phyloP scores from a whole-genome alignment of 176 grass and related monocot species.

The Oryza meridionalis region DNA sequence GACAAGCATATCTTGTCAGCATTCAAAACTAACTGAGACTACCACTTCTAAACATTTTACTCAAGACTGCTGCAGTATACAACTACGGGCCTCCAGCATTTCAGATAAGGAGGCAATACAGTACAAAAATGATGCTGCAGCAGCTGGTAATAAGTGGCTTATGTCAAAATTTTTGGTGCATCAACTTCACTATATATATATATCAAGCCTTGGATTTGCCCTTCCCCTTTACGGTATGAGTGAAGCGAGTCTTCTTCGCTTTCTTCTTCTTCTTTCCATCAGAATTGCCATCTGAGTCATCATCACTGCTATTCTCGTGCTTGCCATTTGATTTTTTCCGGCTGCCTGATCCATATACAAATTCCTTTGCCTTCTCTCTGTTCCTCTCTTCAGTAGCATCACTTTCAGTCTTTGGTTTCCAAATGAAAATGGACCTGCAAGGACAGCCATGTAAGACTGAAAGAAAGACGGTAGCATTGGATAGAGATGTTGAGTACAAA shows the following conservation, averaged over 20 bases:
- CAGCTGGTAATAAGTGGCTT: background rate
- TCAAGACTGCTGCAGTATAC: background rate
- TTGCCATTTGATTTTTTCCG: constrained; percentile 66
- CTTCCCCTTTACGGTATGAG: constrained; percentile 52
- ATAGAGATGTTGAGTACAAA: constrained; percentile 1
- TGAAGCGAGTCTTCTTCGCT: constrained; percentile 57
- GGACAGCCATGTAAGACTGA: background rate
- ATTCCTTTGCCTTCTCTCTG: constrained; percentile 66
- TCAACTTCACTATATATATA: background rate
- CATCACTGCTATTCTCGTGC: constrained; percentile 57
- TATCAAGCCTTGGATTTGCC: constrained; percentile 55
- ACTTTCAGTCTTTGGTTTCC: constrained; percentile 64
- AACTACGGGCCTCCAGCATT: constrained; percentile 1
- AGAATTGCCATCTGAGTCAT: constrained; percentile 48
- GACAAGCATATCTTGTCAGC: background rate
- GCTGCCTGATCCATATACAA: constrained; percentile 56
- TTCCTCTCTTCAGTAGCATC: constrained; percentile 40
- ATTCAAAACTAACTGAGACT: constrained; percentile 24
- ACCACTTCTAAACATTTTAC: constrained; percentile 1
- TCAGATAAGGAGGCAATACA: background rate
- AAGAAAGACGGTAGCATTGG: background rate
- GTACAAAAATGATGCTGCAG: constrained; percentile 13
- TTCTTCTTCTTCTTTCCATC: constrained; percentile 65
- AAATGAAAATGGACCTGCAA: constrained; percentile 86
- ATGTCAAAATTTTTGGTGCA: constrained; percentile 21